phyloP scores from a whole-genome alignment of 2,329 filamentous ascomycete genomes.

The Stagonosporopsis cucurbitacearum region DNA sequence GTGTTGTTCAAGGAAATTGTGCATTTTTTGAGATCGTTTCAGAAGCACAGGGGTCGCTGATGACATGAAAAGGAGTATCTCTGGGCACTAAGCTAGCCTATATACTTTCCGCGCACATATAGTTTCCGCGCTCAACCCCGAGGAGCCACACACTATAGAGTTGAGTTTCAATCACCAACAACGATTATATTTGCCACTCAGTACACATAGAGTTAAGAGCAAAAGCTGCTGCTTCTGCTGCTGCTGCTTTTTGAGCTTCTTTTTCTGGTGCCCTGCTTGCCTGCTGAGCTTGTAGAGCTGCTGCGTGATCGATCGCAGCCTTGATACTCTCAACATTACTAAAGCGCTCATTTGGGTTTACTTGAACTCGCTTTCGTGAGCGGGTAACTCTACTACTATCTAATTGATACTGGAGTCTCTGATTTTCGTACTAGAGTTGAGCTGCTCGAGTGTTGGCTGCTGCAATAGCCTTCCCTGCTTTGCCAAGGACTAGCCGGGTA shows the following conservation, averaged over 20 bases:
- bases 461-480: constrained; percentile 19
- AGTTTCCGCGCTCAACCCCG: not conserved
- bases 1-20: not conserved
- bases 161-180: no score
- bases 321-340: constrained; percentile 2
- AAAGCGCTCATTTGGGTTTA: constrained; percentile 23
- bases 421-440: constrained; percentile 14
- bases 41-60: not conserved
- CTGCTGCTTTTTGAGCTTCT: no score
- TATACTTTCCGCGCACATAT: not conserved
- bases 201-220: no score
- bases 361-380: constrained; percentile 13
- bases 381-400: not conserved
- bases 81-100: no score
- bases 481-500: constrained; percentile 5
- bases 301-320: no score
- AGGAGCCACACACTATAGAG: no score
- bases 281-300: no score
- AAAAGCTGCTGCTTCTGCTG: no score
- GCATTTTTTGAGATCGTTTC: not conserved
- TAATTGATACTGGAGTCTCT: constrained; percentile 18
- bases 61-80: not conserved
- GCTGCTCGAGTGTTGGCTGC: constrained; percentile 13
- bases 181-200: no score
- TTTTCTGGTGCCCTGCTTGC: no score